Evolutionary conservation across 1,139 yeast genomes (phyloP).

Genomic region (Geotrichum histeridarum): DNA sequence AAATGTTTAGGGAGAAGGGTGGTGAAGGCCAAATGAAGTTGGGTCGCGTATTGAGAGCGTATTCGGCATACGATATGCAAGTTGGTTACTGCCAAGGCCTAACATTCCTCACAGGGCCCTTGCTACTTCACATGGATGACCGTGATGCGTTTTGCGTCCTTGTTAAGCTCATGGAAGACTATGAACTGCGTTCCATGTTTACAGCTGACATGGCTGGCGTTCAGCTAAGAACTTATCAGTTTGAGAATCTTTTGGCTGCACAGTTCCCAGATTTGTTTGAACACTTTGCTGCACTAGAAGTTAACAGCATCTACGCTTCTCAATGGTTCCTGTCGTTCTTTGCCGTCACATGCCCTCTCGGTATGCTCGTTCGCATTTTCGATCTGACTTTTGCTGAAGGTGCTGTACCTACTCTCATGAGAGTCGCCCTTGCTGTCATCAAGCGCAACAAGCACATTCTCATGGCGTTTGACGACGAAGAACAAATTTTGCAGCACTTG

Average conservation of each 20-base stretch:
- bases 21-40: slow-evolving; percentile 46
- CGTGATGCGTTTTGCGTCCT: slow-evolving; percentile 51
- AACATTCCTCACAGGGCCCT: slow-evolving; percentile 60
- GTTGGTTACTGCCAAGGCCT: slow-evolving; percentile 72
- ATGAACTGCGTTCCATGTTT: slow-evolving; percentile 55
- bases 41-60: slow-evolving; percentile 58
- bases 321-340: slow-evolving; percentile 69
- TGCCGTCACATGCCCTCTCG: slow-evolving; percentile 57
- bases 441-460: slow-evolving; percentile 50
- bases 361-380: slow-evolving; percentile 49
- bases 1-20: slow-evolving; percentile 46
- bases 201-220: slow-evolving; percentile 55
- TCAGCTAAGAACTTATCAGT: slow-evolving; percentile 51
- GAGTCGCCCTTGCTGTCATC: slow-evolving; percentile 54
- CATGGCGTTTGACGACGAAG: slow-evolving; percentile 52
- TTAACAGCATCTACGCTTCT: slow-evolving; percentile 37
- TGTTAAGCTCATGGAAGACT: slow-evolving; percentile 59
- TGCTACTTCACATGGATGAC: slow-evolving; percentile 50
- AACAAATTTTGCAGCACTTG: slow-evolving; percentile 56
- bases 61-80: slow-evolving; percentile 62
- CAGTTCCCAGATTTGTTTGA: slow-evolving; percentile 44
- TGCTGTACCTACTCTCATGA: slow-evolving; percentile 57
- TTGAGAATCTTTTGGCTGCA: slow-evolving; percentile 43
- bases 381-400: slow-evolving; percentile 58
- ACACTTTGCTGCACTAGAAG: slow-evolving; percentile 43